A percentile compares a stretch with the other conserved stretches of the same genome.
Conservation (phyloP, 345 rosid genomes). For the Brassica nigra region DNA sequence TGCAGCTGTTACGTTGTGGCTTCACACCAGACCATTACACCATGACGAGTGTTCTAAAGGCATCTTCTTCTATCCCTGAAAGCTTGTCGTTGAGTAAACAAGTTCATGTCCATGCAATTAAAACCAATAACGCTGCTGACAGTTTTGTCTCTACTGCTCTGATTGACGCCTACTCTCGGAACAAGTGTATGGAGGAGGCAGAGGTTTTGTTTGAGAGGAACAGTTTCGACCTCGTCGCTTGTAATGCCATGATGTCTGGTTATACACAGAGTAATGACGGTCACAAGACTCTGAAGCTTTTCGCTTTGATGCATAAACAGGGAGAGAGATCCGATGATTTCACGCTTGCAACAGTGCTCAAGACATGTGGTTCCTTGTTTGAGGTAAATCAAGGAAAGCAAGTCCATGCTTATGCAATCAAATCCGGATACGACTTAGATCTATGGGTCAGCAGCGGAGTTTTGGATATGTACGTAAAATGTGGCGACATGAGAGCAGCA, state of each 20-base stretch:
- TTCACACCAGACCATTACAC: slow-evolving; percentile 57
- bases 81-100: slow-evolving; percentile 50
- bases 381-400: slow-evolving; percentile 51
- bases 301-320: slow-evolving; percentile 45
- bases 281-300: slow-evolving; percentile 51
- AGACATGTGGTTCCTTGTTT: slow-evolving; percentile 54
- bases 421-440: slow-evolving; percentile 51
- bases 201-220: slow-evolving; percentile 45
- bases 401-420: slow-evolving; percentile 52
- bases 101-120: slow-evolving; percentile 57
- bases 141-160: slow-evolving; percentile 60
- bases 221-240: slow-evolving; percentile 51
- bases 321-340: slow-evolving; percentile 53
- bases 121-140: slow-evolving; percentile 39
- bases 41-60: slow-evolving; percentile 54
- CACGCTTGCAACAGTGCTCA: slow-evolving; percentile 52
- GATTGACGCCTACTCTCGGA: slow-evolving; percentile 54
- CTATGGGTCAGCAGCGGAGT: slow-evolving; percentile 55
- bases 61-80: slow-evolving; percentile 50
- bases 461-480: slow-evolving; percentile 68
- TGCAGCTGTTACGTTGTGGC: slow-evolving; percentile 45
- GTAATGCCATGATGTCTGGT: slow-evolving; percentile 66
- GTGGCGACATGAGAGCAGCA: slow-evolving; percentile 58
- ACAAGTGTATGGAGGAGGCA: slow-evolving; percentile 54
- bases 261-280: slow-evolving; percentile 43